Conservation (phyloP, 495 filamentous ascomycete species). For the Podospora conica region DNA sequence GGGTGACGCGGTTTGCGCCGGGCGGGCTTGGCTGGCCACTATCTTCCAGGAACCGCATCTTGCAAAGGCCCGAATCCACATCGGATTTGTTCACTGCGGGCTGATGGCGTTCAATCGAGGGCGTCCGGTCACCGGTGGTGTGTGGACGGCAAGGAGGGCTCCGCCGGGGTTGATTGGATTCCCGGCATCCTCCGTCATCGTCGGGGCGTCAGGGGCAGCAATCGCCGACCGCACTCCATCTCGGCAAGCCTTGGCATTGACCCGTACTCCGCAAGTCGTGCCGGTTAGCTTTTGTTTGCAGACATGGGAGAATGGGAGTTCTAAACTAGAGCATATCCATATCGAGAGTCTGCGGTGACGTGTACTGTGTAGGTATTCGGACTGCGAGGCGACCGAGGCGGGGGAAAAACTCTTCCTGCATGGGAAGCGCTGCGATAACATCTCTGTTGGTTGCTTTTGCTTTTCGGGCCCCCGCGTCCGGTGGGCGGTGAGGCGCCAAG, state of each 20-base stretch:
- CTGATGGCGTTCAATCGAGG: background rate
- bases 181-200: background rate
- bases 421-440: background rate
- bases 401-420: background rate
- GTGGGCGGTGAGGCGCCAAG: background rate
- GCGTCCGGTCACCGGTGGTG: background rate
- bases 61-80: constrained; percentile 1
- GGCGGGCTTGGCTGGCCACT: background rate
- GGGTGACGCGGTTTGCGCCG: background rate
- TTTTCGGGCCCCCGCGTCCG: background rate
- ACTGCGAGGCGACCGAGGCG: background rate
- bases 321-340: too few relatives aligned
- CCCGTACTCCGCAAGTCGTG: background rate
- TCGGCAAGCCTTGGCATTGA: background rate
- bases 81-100: background rate
- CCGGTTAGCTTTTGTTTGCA: background rate
- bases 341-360: background rate
- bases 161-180: background rate
- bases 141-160: background rate
- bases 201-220: background rate
- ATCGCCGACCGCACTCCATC: background rate
- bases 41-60: background rate
- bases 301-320: background rate
- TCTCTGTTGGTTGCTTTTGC: background rate
- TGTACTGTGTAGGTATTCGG: too few relatives aligned